Base-by-base conservation (phyloP, 345 rosid genomes). In the Populus simonii region DNA sequence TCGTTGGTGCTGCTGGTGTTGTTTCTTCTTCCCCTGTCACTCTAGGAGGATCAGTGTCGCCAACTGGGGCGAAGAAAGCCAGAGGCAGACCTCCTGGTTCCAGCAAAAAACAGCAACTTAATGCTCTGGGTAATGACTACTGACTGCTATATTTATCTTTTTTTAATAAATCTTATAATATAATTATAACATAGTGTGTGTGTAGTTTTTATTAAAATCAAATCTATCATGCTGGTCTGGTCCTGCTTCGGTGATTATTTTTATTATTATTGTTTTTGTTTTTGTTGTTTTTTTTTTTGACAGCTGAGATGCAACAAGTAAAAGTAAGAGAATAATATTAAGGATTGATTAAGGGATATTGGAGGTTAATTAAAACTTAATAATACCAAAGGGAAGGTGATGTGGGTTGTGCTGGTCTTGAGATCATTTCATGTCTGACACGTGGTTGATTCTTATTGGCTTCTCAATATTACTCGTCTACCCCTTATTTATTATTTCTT, bases 61-160 rank as follows among this genome's bases (percentile, higher is more conserved):
- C 87, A 25, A 79, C 86, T 76, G 84, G 92, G 11, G 63, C 72
- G 67, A 89, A 90, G 89, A 94, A 93, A 70, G 78, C 84, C 57
- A 86, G 94, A 82, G 98, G 98, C 43, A 88, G 98, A 79, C 98
- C 98, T 33, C 97, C 88, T 70, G 97, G 98, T 43, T 91, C 97
- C n/a, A 68, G 79, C 80, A 94, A 88, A 82, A 91, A 90, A 82
- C 90, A 79, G 66, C 87, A 71, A 59, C 71, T 82, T 71, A 83
- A 88, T 67, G 88, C 91, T 67, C 72, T 89, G 65, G 98, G 97
- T 94, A 85, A 78, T 3, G 49, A 23, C 25, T 12, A 29, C 16
- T 35, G 63, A 59, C 15, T 23, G 27, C 25, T 23, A 10, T 36
- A 29, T 41, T 6, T 25, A 55, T 39, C 41, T 38, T 38, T 57